Base-by-base conservation (phyloP, 2,329 filamentous ascomycete species). In the Alternaria hordeiaustralica region DNA sequence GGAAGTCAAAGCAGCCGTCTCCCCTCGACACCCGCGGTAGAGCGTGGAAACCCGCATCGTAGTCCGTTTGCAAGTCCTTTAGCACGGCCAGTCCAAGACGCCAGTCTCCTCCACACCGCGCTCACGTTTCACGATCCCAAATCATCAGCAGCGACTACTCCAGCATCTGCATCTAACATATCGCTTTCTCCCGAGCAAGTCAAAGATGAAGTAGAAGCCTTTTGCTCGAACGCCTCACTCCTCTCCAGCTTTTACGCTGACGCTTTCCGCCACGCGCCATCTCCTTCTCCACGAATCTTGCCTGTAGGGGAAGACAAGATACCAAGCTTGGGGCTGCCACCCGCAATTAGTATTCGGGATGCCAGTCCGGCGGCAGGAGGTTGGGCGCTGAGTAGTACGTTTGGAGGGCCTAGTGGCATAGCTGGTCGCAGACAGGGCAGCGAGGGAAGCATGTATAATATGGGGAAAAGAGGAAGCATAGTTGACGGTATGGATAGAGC, bases 231-330 rank as follows among this genome's bases (percentile, higher is more conserved):
- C 58, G 71, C 77, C 25, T 67, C 71, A 10, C 74, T 76, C 2
- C 74, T 86, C 13, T 75, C 79, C 3, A 58, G 63, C 2, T 84
- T 86, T 65, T 86, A 84, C 67, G 79, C 69, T n/a, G 75, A 78
- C 30, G 76, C 75, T 1, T 73, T 76, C 47, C 71, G 65, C 47
- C 74, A 80, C 55, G 76, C 77, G 6, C 73, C 78, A 1, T 78
- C 78, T 25, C 80, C 81, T 1, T 82, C 79, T 30, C 82, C 83
- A 4, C 78, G 77, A n/a, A 75, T 77, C 6, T 44, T 70, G 7
- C 77, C 78, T 1, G 73, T 79, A 9, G 67, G 75, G 6, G 77
- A 80, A 26, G 71, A 75, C 30, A 81, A 82, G 64, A 81, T 84
- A 20, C 82, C 82, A 9, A 80, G 73, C 6, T 71, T 84, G 61